A percentile compares a stretch with the other conserved stretches of the same genome.
Conservation (phyloP, 352 stramenopile genomes). For the Globisporangium middletonii region DNA sequence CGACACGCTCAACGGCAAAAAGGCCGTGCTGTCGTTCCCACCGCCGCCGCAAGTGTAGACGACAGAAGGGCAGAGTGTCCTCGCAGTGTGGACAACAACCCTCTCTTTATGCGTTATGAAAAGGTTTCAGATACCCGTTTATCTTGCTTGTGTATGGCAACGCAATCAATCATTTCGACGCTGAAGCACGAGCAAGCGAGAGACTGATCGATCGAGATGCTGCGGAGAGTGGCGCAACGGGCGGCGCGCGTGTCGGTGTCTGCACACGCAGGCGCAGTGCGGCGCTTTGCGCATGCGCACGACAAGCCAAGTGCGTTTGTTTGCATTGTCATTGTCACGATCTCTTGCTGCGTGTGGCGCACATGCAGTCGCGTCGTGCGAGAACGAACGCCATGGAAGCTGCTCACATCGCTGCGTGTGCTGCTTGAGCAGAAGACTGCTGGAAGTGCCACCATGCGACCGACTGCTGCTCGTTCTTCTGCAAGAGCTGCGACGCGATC, state of each 20-base stretch:
- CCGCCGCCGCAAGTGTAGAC: slow-evolving; percentile 19
- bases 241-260: slow-evolving; percentile 15
- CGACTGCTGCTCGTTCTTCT: slow-evolving; percentile 83
- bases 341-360: neutral
- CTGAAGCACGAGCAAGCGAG: neutral
- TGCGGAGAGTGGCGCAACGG: slow-evolving; percentile 25
- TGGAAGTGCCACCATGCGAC: slow-evolving; percentile 84
- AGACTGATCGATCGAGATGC: slow-evolving; percentile 8
- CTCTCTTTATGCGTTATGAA: neutral
- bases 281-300: slow-evolving; percentile 16
- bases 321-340: too few species aligned
- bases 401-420: neutral
- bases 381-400: neutral
- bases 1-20: slow-evolving; percentile 76
- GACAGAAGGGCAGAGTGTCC: too few species aligned
- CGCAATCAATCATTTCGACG: neutral
- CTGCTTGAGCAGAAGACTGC: slow-evolving; percentile 28
- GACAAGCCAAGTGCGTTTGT: slow-evolving; percentile 18
- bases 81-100: too few species aligned
- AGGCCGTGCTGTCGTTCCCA: slow-evolving; percentile 75
- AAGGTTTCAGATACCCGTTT: neutral
- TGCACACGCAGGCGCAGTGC: slow-evolving; percentile 8
- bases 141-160: neutral
- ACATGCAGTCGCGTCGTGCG: neutral
- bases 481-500: slow-evolving; percentile 69